These are phyloP conservation scores for Yamadazyma triangularis DNA, from an alignment of 1,139 yeast species.

Conservation along the genomic window DNA sequence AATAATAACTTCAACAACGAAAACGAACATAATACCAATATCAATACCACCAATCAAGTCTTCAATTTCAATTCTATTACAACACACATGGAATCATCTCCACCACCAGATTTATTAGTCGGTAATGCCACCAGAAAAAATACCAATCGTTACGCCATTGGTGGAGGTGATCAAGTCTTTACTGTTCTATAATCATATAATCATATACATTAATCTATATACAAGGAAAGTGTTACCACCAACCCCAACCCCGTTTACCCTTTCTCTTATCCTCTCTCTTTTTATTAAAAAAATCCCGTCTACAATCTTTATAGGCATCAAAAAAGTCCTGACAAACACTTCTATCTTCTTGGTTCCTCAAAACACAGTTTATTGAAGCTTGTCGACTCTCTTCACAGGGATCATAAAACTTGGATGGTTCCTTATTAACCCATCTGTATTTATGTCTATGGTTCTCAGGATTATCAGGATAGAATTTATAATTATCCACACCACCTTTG, in stretches of 20 bases:
- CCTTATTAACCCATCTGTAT: conserved; percentile 60
- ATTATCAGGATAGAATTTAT: conserved; percentile 79
- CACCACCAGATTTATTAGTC: no score
- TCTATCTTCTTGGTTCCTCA: conserved; percentile 70
- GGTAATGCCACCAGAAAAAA: no score
- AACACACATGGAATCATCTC: no score
- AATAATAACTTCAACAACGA: no score
- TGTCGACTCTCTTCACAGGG: conserved; percentile 89
- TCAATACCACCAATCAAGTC: no score
- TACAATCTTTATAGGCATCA: conserved; percentile 89
- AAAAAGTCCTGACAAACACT: conserved; percentile 80
- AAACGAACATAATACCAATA: background rate
- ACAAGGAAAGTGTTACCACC: conserved; percentile 19
- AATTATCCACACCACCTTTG: conserved; percentile 46
- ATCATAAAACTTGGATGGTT: conserved; percentile 80
- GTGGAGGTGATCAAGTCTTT: conserved; percentile 12
- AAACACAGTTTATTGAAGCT: conserved; percentile 78
- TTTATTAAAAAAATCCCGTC: conserved; percentile 66
- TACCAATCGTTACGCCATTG: conserved; percentile 6
- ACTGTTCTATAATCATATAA: conserved; percentile 1
- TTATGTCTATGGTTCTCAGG: conserved; percentile 62
- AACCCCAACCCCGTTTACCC: conserved; percentile 47
- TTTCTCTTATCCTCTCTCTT: conserved; percentile 32
- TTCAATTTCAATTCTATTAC: no score
- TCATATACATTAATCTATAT: no score